Conservation (phyloP, 257 asterid species). For the Cinchona pubescens region DNA sequence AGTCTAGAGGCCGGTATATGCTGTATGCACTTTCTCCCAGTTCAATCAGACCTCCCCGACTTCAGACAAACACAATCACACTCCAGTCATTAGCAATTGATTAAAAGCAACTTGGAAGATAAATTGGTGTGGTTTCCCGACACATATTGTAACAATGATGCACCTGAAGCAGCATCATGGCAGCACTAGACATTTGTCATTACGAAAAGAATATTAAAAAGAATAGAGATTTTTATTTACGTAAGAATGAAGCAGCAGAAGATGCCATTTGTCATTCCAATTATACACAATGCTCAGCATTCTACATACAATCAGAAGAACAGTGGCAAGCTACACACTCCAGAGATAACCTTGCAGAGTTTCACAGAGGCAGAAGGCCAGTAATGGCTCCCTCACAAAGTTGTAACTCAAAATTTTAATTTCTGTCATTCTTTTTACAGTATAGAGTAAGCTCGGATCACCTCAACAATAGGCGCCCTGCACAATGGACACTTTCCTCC, state of each 20-base stretch:
- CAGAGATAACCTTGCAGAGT: conserved; percentile 35
- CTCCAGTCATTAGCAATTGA: too few relatives aligned
- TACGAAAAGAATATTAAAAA: too few relatives aligned
- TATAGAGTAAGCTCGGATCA: conserved; percentile 89
- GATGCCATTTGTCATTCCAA: conserved; percentile 37
- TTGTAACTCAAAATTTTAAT: conserved; percentile 23
- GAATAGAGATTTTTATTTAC: conserved; percentile 50
- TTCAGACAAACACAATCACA: too few relatives aligned
- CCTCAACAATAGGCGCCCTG: conserved; percentile 92
- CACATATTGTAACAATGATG: too few relatives aligned
- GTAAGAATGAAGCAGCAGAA: conserved; percentile 48
- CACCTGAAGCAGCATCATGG: too few relatives aligned
- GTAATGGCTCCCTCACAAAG: conserved; percentile 32
- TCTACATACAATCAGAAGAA: conserved; percentile 35
- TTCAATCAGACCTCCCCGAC: too few relatives aligned
- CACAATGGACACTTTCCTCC: conserved; percentile 94
- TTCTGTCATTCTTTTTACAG: conserved; percentile 44
- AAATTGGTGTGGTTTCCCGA: too few relatives aligned
- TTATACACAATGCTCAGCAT: conserved; percentile 33
- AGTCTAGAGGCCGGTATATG: too few relatives aligned
- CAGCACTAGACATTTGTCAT: too few relatives aligned
- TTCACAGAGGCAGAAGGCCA: conserved; percentile 21
- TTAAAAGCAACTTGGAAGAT: too few relatives aligned
- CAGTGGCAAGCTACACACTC: conserved; percentile 29
- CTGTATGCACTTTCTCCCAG: too few relatives aligned